Conservation (phyloP, 805 yeast genomes). For the Candida vaughaniae region DNA sequence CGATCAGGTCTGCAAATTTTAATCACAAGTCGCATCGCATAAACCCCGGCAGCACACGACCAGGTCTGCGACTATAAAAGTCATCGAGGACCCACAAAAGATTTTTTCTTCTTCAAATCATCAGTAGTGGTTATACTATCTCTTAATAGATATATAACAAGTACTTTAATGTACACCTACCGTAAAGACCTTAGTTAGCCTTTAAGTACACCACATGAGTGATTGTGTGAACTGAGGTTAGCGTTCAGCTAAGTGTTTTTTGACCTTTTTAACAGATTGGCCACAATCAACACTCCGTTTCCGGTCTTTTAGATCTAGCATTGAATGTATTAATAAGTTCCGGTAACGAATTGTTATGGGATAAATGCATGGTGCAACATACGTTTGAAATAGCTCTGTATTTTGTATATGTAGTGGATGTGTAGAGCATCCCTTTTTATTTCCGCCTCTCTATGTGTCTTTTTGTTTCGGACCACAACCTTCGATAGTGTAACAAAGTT, state of each 20-base stretch:
- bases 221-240: slow-evolving; percentile 41
- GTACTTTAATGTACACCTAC: slow-evolving; percentile 33
- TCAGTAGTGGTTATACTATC: slow-evolving; percentile 84
- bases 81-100: too few relatives aligned
- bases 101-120: slow-evolving; percentile 34
- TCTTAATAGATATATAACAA: slow-evolving; percentile 57
- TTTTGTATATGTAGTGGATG: too few relatives aligned
- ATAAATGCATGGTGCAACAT: slow-evolving; percentile 57
- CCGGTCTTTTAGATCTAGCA: slow-evolving; percentile 67
- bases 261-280: slow-evolving; percentile 75
- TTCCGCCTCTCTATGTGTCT: too few relatives aligned
- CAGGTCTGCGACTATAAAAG: too few relatives aligned
- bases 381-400: neutral
- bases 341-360: slow-evolving; percentile 32
- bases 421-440: too few relatives aligned
- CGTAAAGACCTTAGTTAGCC: slow-evolving; percentile 42
- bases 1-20: too few relatives aligned
- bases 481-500: too few relatives aligned
- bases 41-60: slow-evolving; percentile 4
- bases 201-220: slow-evolving; percentile 43
- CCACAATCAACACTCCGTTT: slow-evolving; percentile 73
- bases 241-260: slow-evolving; percentile 61
- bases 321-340: slow-evolving; percentile 29
- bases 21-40: too few relatives aligned
- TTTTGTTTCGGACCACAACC: too few relatives aligned